These are phyloP conservation scores for Parsonsia alboflavescens DNA, from an alignment of 257 asterid species.

Conservation along the genomic window DNA sequence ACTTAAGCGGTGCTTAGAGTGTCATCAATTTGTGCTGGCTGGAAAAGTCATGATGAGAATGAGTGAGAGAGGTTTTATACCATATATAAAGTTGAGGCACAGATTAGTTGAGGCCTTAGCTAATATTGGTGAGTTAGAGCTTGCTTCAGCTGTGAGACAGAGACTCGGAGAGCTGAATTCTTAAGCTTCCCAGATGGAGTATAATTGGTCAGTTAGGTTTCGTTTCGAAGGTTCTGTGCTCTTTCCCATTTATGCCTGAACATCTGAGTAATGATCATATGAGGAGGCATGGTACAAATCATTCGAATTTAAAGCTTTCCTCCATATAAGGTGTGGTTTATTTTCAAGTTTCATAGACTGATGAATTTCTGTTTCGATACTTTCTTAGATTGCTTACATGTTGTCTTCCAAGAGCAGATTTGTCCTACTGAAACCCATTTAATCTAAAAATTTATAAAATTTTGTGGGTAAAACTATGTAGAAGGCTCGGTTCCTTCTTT, in stretches of 20 bases:
- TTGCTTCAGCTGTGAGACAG: conserved; percentile 57
- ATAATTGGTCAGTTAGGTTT: background rate
- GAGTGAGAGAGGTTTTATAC: conserved; percentile 37
- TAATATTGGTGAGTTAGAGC: conserved; percentile 50
- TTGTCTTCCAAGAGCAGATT: too few relatives aligned
- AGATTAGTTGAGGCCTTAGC: conserved; percentile 63
- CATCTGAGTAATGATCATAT: background rate
- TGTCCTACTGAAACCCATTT: background rate
- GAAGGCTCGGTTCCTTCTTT: background rate
- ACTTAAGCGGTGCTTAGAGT: conserved; percentile 73
- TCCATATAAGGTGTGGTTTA: background rate
- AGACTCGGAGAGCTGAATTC: conserved; percentile 53
- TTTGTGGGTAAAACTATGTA: background rate
- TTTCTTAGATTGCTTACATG: background rate
- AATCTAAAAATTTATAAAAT: background rate
- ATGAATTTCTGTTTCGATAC: background rate
- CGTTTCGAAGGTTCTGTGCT: background rate
- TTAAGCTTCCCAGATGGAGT: conserved; percentile 15
- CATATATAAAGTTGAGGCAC: conserved; percentile 34
- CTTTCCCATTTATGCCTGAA: background rate
- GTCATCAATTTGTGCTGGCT: conserved; percentile 38
- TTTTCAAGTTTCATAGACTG: background rate
- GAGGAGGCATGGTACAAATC: too few relatives aligned
- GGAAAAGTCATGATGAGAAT: conserved; percentile 30
- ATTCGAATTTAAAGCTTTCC: background rate